phyloP scores from a whole-genome alignment of 2,329 filamentous ascomycete species.

The Exophiala sideris region DNA sequence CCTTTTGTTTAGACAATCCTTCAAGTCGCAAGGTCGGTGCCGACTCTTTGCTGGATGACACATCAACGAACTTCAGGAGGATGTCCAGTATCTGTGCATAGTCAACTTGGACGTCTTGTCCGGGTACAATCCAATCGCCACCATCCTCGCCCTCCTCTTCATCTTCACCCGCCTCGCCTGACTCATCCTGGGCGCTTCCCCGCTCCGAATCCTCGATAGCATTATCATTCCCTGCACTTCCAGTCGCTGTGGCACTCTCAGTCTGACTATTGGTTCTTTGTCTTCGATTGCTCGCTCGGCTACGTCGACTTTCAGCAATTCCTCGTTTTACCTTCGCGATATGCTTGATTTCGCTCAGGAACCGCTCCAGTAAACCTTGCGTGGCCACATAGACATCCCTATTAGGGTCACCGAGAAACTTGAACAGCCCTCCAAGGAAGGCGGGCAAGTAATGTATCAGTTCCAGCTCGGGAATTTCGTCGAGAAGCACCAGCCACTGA shows the following conservation, averaged over 20 bases:
- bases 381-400: conserved; percentile 93
- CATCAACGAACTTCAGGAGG: conserved; percentile 78
- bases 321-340: conserved; percentile 91
- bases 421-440: conserved; percentile 83
- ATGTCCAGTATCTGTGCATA: conserved; percentile 90
- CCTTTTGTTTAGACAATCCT: conserved; percentile 52
- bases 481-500: conserved; percentile 89
- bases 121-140: conserved; percentile 86
- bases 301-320: conserved; percentile 78
- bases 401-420: conserved; percentile 88
- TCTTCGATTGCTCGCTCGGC: conserved; percentile 46
- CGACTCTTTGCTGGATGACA: conserved; percentile 26
- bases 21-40: conserved; percentile 23
- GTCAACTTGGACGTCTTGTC: conserved; percentile 93
- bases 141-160: conserved; percentile 64
- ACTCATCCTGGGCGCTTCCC: conserved; percentile 53
- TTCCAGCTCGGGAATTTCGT: conserved; percentile 95
- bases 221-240: conserved; percentile 25
- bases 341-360: conserved; percentile 88
- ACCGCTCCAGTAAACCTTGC: conserved; percentile 81
- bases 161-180: conserved; percentile 57
- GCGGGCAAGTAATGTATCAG: conserved; percentile 89
- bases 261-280: conserved; percentile 24
- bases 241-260: conserved; percentile 31
- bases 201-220: conserved; percentile 39